These are phyloP conservation scores for Apiotrichum brassicae DNA, from an alignment of 1,284 basidiomycete genomes.

Conservation along the genomic window DNA sequence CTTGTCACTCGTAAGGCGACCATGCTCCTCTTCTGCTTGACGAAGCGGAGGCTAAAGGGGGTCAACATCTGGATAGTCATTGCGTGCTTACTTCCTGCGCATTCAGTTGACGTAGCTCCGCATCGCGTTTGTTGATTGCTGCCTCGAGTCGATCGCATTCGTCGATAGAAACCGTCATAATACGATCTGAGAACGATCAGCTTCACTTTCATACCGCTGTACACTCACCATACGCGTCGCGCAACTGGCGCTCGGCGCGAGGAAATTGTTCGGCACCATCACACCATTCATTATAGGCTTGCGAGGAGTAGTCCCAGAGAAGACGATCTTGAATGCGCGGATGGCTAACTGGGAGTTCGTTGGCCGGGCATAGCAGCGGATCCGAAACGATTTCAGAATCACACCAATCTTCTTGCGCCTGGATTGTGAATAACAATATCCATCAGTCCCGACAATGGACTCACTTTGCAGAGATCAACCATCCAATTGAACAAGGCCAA, in stretches of 20 bases:
- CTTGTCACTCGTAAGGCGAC: slow-evolving; percentile 40
- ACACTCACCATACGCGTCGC: slow-evolving; percentile 61
- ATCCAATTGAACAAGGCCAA: slow-evolving; percentile 82
- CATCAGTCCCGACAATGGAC: neutral
- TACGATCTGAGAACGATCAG: slow-evolving; percentile 23
- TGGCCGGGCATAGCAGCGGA: slow-evolving; percentile 51
- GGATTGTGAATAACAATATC: no score
- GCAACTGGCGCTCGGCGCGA: slow-evolving; percentile 61
- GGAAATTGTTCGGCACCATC: slow-evolving; percentile 63
- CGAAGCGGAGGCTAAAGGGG: slow-evolving; percentile 34
- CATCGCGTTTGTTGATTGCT: slow-evolving; percentile 22
- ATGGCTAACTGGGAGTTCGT: slow-evolving; percentile 34
- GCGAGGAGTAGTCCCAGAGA: slow-evolving; percentile 65
- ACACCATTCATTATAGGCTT: slow-evolving; percentile 63
- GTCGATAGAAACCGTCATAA: slow-evolving; percentile 27
- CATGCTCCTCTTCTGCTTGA: slow-evolving; percentile 38
- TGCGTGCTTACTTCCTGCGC: slow-evolving; percentile 36
- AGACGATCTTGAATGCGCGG: slow-evolving; percentile 58
- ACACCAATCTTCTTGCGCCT: slow-evolving; percentile 51
- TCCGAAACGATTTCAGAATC: slow-evolving; percentile 67
- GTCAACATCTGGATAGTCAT: neutral
- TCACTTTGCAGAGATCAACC: slow-evolving; percentile 56
- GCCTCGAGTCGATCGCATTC: slow-evolving; percentile 35
- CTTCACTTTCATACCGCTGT: neutral
- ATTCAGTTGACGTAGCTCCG: slow-evolving; percentile 35